Percentiles rank a stretch among this genome's conserved stretches.
phyloP scores from a whole-genome alignment of 768 basidiomycete genomes.

The Leucocoprinus sp. region DNA sequence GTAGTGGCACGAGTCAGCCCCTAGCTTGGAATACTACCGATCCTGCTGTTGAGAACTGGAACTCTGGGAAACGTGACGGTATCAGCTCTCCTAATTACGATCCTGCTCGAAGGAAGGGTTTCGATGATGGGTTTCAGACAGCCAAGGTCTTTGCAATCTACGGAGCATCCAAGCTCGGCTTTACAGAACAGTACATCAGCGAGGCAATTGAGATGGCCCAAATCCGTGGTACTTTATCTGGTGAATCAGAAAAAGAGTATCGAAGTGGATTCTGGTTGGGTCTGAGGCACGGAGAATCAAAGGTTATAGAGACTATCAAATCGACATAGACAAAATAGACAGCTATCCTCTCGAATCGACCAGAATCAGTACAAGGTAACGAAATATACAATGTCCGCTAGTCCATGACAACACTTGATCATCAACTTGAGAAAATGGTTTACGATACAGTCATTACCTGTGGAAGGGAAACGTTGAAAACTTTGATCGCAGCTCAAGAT shows the following conservation, averaged over 20 bases:
- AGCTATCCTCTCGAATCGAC: too few species aligned
- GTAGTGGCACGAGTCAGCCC: slow-evolving; percentile 5
- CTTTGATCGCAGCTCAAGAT: too few species aligned
- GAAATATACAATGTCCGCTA: not conserved
- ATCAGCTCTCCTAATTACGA: slow-evolving; percentile 19
- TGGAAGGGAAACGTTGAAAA: too few species aligned
- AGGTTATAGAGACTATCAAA: slow-evolving; percentile 15
- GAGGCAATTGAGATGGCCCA: slow-evolving; percentile 33
- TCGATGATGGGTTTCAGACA: slow-evolving; percentile 51
- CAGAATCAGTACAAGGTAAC: not conserved
- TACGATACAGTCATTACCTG: not conserved
- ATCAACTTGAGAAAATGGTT: too few species aligned
- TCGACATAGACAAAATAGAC: not conserved
- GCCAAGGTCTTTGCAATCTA: slow-evolving; percentile 46
- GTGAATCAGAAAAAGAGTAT: slow-evolving; percentile 36
- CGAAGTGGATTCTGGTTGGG: slow-evolving; percentile 39
- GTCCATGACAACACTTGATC: not conserved
- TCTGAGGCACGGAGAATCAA: slow-evolving; percentile 30
- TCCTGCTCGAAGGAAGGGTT: slow-evolving; percentile 37
- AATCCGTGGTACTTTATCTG: slow-evolving; percentile 26
- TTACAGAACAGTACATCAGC: slow-evolving; percentile 51
- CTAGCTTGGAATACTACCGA: not conserved
- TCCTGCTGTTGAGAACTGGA: not conserved
- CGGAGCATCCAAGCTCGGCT: slow-evolving; percentile 46
- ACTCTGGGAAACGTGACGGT: slow-evolving; percentile 8